Percentiles rank a stretch among this genome's conserved stretches.
Evolutionary conservation across 2,329 filamentous ascomycete genomes (phyloP).

Genomic region (Aureobasidium sp.): DNA sequence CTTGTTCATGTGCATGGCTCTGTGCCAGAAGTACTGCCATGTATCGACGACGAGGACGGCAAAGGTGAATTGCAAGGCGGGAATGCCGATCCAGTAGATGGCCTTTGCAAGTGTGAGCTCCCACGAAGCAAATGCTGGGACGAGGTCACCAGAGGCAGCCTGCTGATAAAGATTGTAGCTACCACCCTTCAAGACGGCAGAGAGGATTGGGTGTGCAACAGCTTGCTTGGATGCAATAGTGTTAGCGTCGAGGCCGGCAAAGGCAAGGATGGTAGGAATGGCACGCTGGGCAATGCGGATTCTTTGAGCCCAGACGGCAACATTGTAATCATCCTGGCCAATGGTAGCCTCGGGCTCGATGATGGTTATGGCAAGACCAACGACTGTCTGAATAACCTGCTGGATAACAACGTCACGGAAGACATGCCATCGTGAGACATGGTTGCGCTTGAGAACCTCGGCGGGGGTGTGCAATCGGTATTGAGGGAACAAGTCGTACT

Average conservation of each 20-base stretch:
- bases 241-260: constrained; percentile 67
- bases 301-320: constrained; percentile 82
- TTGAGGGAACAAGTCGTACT: constrained; percentile 75
- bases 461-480: constrained; percentile 94
- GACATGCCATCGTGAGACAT: constrained; percentile 75
- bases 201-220: constrained; percentile 61
- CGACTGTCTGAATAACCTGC: constrained; percentile 76
- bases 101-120: constrained; percentile 65
- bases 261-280: constrained; percentile 62
- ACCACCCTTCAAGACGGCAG: constrained; percentile 69
- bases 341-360: constrained; percentile 66
- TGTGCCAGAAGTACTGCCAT: constrained; percentile 97
- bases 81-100: constrained; percentile 73
- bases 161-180: constrained; percentile 54
- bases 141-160: constrained; percentile 32
- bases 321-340: constrained; percentile 75
- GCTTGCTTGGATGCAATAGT: constrained; percentile 69
- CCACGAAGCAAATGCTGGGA: constrained; percentile 73
- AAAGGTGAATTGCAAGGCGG: constrained; percentile 65
- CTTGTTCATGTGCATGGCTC: constrained; percentile 93
- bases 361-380: constrained; percentile 58
- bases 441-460: constrained; percentile 80
- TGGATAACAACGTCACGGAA: constrained; percentile 86
- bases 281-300: constrained; percentile 69
- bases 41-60: constrained; percentile 78